Base-by-base conservation (phyloP, 352 stramenopile genomes). In the Thalassiosira ordinaria region DNA sequence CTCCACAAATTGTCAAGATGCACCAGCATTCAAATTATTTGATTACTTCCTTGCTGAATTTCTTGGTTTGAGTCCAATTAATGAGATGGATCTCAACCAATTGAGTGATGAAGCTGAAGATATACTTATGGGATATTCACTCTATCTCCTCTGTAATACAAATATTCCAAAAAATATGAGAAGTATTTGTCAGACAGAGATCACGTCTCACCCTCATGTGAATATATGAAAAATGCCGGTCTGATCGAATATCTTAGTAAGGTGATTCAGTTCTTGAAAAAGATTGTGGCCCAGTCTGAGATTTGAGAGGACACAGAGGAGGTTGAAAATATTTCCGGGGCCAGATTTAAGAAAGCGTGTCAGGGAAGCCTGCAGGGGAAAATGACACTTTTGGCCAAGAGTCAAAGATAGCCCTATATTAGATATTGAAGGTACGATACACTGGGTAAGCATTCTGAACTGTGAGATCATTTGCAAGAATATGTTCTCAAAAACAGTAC, bases 371-470 rank as follows among this genome's bases (percentile, higher is more conserved):
- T 65, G 22, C 11, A 27, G 29, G 13, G n/a, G 6, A 74, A 74
- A 16, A 47, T 63, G 26, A 74, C 47, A 74, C 33, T 20, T 74
- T 74, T 55, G 64, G 64, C 3, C 47, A 65, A 37, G 64, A 74
- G 22, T 64, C 64, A n/a, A 74, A 65, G 33, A 44, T 74, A 55
- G 64, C 20, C 3, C 11, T 74, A 24, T 74, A 74, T 47, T 4
- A 41, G 22, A 27, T 60, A 26, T 16, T 20, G 13, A 20, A 8
- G 16, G 20, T 35, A 31, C n/a, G 1, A 46, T 35, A 11, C 63
- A 72, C 27, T 72, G 63, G 63, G 46, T 37, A 31, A 3, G 16
- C 39, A 27, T 55, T 31, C 16, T 64, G 14, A 65, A 57, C 14
- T 62, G 49, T 56, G 47, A 65, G n/a, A n/a, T n/a, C n/a, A n/a